Evolutionary conservation across 2,329 filamentous ascomycete genomes (phyloP).

Genomic region (Verticillium nonalfalfae): DNA sequence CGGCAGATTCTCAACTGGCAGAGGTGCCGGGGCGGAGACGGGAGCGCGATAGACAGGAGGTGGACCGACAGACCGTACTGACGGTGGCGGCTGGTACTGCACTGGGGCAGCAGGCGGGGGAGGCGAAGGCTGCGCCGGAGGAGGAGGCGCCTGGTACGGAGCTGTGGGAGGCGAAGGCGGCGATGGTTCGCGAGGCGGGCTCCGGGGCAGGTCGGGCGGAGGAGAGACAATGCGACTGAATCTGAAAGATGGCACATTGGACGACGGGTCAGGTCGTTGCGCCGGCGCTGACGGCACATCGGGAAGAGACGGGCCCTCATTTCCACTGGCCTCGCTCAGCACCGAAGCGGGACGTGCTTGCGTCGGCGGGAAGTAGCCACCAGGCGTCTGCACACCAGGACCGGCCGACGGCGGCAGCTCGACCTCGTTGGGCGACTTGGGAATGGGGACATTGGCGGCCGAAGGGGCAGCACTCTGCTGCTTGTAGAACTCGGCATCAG

Average conservation of each 20-base stretch:
- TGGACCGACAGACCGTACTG: constrained; percentile 2
- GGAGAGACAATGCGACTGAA: not conserved
- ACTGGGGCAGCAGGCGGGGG: constrained; percentile 7
- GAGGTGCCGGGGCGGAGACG: constrained; percentile 8
- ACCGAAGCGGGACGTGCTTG: constrained; percentile 27
- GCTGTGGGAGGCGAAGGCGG: constrained; percentile 8
- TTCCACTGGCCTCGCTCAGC: constrained; percentile 23
- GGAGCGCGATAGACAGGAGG: constrained; percentile 10
- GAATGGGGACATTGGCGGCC: constrained; percentile 18
- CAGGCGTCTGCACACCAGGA: constrained; percentile 7
- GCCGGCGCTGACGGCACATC: constrained; percentile 14
- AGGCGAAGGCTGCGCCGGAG: constrained; percentile 1
- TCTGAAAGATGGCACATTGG: constrained; percentile 7
- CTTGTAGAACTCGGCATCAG: constrained; percentile 30
- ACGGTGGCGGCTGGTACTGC: constrained; percentile 3
- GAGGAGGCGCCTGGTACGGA: constrained; percentile 12
- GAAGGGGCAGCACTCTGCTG: constrained; percentile 10
- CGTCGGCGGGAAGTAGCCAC: constrained; percentile 25
- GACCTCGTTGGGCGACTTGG: constrained; percentile 14
- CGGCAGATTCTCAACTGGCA: constrained; percentile 13
- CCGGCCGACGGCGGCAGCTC: constrained; percentile 4
- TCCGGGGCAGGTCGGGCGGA: not conserved
- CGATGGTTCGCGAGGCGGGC: constrained; percentile 6
- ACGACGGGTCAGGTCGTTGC: constrained; percentile 8
- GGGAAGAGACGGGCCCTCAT: constrained; percentile 11